Evolutionary conservation across 208 protist species (phyloP), one percentile per base, ranked within the genome.

Genomic region (Leishmania gerbilli): DNA sequence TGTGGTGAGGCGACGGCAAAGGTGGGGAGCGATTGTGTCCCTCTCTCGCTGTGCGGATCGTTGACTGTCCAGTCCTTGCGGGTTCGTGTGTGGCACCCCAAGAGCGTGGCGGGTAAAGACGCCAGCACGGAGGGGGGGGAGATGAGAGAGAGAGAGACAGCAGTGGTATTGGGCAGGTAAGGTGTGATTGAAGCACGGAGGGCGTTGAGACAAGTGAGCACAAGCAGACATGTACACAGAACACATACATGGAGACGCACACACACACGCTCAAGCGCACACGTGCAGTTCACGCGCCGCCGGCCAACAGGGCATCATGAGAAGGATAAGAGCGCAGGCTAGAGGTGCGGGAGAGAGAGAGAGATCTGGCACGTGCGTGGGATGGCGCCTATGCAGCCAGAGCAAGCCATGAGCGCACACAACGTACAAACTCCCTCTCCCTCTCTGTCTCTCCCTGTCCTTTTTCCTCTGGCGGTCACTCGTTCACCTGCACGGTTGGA

Each of bases 101-200:
- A 62, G 19, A 31, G 4, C 45, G 45, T 47, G 45, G 45, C 45
- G 45, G 45, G 1, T 17, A 56, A 56, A 56, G 17, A n/a, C 6
- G 19, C 56, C 27, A 21, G 56, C n/a, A n/a, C 5, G 42, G 31
- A 40, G 13, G 31, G 62, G 9, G 2, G 31, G 0, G 31, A 42
- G 9, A 71, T 0, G 40, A 40, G 40, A 40, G 40, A 84, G 79
- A 76, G 81, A 31, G 79, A 87, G 84, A 72, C 2, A 72, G 68
- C 58, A 80, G 19, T 68, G 37, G 65, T 45, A 15, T 55, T 21
- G 51, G 15, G 51, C 6, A 21, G 37, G 13, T n/a, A 17, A 47
- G 37, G 65, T 15, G 65, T n/a, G 65, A 27, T 71, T 5, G 7
- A 71, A 17, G 21, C 37, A 71, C 3, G 11, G 34, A 17, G 34